phyloP scores from a whole-genome alignment of 495 filamentous ascomycete genomes.

The Trichoderma asperelloides region DNA sequence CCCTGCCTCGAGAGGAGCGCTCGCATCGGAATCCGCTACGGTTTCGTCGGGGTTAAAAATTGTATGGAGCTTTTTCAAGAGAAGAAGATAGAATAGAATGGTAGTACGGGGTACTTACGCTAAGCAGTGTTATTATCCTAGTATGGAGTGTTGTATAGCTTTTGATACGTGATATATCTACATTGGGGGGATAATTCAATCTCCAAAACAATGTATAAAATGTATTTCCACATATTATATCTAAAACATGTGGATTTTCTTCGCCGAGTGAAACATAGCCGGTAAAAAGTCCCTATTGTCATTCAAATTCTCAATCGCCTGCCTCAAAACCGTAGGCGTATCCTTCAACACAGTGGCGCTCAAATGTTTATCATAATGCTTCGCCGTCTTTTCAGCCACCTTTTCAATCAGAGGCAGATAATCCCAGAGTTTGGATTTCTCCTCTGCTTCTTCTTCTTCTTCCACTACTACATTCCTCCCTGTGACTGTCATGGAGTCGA shows the following conservation, averaged over 20 bases:
- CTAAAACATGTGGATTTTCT: conserved; percentile 24
- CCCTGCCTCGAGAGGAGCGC: too few species aligned
- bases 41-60: too few species aligned
- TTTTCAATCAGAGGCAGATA: conserved; percentile 18
- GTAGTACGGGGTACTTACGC: too few species aligned
- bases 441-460: not conserved
- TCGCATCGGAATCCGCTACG: too few species aligned
- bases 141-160: too few species aligned
- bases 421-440: not conserved
- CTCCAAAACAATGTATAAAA: too few species aligned
- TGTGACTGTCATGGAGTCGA: not conserved
- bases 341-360: conserved; percentile 26
- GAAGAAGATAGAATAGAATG: too few species aligned
- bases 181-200: too few species aligned
- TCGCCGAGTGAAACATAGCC: conserved; percentile 26
- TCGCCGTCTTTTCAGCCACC: conserved; percentile 23
- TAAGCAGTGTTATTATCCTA: too few species aligned
- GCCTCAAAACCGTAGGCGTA: conserved; percentile 24
- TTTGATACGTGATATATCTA: too few species aligned
- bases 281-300: conserved; percentile 31
- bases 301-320: conserved; percentile 27
- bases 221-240: not conserved
- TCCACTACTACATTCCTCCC: too few species aligned
- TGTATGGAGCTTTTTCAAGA: too few species aligned
- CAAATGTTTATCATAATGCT: conserved; percentile 24